Percentiles rank a stretch among this genome's conserved stretches.
Conservation (phyloP, 345 rosid species). For the Theobroma cacao region DNA sequence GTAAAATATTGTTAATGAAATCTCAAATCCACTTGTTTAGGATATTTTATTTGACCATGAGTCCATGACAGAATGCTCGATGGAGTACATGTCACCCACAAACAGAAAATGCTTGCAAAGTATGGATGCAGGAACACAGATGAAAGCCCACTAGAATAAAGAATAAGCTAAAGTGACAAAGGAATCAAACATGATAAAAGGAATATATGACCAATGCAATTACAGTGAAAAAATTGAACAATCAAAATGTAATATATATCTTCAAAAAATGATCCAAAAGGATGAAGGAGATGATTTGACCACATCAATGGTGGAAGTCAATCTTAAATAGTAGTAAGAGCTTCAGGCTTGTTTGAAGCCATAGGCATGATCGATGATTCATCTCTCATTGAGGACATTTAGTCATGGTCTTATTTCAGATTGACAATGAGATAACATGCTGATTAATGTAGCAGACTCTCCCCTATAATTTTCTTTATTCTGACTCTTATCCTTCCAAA, state of each 20-base stretch:
- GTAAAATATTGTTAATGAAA: not conserved
- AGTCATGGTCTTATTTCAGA: slow-evolving; percentile 10
- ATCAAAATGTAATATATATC: not conserved
- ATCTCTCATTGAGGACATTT: slow-evolving; percentile 7
- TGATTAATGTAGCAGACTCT: slow-evolving; percentile 12
- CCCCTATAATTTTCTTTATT: slow-evolving; percentile 8
- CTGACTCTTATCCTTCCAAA: slow-evolving; percentile 27
- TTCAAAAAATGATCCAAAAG: slow-evolving; percentile 1
- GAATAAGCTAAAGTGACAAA: slow-evolving; percentile 17
- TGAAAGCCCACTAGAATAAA: slow-evolving; percentile 16
- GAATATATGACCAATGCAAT: slow-evolving; percentile 5
- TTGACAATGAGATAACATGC: slow-evolving; percentile 10
- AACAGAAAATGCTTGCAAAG: slow-evolving; percentile 11
- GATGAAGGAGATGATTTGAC: slow-evolving; percentile 14
- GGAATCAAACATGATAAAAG: slow-evolving; percentile 6
- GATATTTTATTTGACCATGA: slow-evolving; percentile 1
- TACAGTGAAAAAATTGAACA: not conserved
- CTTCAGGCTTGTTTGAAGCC: slow-evolving; percentile 4
- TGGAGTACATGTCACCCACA: slow-evolving; percentile 10
- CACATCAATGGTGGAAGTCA: not conserved
- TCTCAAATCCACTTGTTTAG: not conserved
- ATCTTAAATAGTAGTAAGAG: not conserved
- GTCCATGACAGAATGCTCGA: slow-evolving; percentile 9
- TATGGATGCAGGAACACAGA: slow-evolving; percentile 13
- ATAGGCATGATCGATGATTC: slow-evolving; percentile 11